Conservation (phyloP, 495 filamentous ascomycete genomes). For the Lasiosphaeria miniovina region DNA sequence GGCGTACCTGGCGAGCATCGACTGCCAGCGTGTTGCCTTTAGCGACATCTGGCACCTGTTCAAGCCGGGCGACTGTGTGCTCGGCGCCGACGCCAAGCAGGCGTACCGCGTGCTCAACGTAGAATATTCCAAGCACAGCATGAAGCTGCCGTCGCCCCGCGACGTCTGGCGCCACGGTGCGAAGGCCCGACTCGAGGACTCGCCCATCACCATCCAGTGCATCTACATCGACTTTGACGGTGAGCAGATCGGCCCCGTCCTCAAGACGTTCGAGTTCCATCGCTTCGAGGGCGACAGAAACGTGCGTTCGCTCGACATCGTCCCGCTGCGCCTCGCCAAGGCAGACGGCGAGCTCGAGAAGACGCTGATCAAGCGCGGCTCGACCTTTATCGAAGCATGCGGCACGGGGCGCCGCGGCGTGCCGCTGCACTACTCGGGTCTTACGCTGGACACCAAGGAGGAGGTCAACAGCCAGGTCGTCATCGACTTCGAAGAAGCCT, state of each 20-base stretch:
- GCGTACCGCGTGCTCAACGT: background rate
- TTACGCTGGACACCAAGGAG: constrained; percentile 28
- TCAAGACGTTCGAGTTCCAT: constrained; percentile 23
- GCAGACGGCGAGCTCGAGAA: constrained; percentile 9
- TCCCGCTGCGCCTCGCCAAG: constrained; percentile 29
- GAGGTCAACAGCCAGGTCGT: constrained; percentile 46
- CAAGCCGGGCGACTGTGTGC: background rate
- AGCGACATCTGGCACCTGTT: background rate
- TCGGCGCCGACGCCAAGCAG: background rate
- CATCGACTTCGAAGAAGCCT: constrained; percentile 41
- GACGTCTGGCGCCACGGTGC: background rate
- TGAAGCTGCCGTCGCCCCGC: background rate
- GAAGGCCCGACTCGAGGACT: background rate
- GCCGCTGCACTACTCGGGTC: constrained; percentile 34
- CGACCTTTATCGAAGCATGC: constrained; percentile 31
- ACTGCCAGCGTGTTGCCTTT: background rate
- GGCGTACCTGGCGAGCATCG: background rate
- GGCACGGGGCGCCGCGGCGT: constrained; percentile 22
- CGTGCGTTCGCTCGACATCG: constrained; percentile 35
- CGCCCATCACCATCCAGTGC: background rate
- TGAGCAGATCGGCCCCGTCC: constrained; percentile 35
- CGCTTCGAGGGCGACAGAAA: constrained; percentile 37
- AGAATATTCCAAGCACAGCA: background rate
- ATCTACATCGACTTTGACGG: constrained; percentile 43
- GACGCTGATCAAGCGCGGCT: constrained; percentile 32